Evolutionary conservation across 495 filamentous ascomycete genomes (phyloP).

Genomic region (Emericellopsis terricola): DNA sequence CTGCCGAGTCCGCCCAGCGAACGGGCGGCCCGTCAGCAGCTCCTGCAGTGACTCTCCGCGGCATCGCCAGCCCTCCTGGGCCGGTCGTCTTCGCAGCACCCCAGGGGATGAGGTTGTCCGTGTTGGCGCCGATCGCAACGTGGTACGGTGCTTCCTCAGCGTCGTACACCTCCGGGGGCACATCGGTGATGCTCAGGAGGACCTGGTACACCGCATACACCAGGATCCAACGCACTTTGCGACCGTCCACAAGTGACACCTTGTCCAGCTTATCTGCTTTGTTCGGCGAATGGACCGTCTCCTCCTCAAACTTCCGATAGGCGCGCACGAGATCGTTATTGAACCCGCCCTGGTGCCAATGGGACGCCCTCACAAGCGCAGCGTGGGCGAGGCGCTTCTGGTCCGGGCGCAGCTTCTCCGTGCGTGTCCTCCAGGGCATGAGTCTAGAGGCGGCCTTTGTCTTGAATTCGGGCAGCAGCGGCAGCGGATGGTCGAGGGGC

Average conservation of each 20-base stretch:
- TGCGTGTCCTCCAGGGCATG: slow-evolving; percentile 4
- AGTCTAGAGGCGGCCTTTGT: slow-evolving; percentile 4
- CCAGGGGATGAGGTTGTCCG: no score
- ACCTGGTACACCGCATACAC: slow-evolving; percentile 53
- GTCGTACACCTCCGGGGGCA: slow-evolving; percentile 19
- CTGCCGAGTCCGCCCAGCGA: not conserved
- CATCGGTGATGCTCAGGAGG: slow-evolving; percentile 28
- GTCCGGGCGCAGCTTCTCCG: slow-evolving; percentile 8
- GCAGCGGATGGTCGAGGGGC: slow-evolving; percentile 37
- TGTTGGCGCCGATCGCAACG: no score
- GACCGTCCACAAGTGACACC: slow-evolving; percentile 31
- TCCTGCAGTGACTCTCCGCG: not conserved
- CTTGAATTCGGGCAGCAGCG: slow-evolving; percentile 32
- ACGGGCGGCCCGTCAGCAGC: not conserved
- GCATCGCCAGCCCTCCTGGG: no score
- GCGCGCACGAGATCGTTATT: slow-evolving; percentile 22
- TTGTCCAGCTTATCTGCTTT: slow-evolving; percentile 22
- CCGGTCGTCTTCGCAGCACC: slow-evolving; percentile 14
- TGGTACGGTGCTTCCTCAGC: slow-evolving; percentile 18
- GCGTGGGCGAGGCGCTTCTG: slow-evolving; percentile 15
- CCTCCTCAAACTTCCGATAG: slow-evolving; percentile 29
- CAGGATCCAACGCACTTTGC: slow-evolving; percentile 53
- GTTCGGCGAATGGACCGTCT: slow-evolving; percentile 14
- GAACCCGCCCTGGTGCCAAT: slow-evolving; percentile 12
- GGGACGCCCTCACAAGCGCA: slow-evolving; percentile 22